A percentile compares a stretch with the other conserved stretches of the same genome.
Conservation (phyloP, 768 basidiomycete species). For the Thelephora aurantiotincta region DNA sequence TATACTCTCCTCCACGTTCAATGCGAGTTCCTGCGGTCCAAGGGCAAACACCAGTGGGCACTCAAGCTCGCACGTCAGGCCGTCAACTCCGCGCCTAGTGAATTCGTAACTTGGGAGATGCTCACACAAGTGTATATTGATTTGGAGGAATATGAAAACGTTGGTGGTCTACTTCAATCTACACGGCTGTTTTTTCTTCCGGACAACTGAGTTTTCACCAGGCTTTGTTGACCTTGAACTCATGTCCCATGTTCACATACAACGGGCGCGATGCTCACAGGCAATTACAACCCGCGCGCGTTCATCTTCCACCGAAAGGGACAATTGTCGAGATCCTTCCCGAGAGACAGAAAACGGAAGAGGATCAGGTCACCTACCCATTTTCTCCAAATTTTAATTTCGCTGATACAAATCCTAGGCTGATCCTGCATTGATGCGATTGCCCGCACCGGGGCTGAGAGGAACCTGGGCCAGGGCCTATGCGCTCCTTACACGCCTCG, state of each 20-base stretch:
- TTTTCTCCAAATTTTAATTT: background rate
- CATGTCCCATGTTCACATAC: constrained; percentile 99
- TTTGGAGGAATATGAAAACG: constrained; percentile 69
- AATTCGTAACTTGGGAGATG: constrained; percentile 99
- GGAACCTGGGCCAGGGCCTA: constrained; percentile 97
- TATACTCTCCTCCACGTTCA: constrained; percentile 92
- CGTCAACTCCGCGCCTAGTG: constrained; percentile 95
- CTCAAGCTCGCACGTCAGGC: constrained; percentile 86
- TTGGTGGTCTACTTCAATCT: constrained; percentile 8
- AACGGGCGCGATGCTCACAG: constrained; percentile 92
- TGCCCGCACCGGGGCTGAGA: constrained; percentile 86
- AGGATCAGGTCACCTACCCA: constrained; percentile 53
- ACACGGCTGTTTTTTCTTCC: background rate
- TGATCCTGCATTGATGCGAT: constrained; percentile 84
- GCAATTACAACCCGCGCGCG: constrained; percentile 59
- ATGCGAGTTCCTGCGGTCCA: constrained; percentile 83
- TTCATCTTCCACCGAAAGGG: constrained; percentile 77
- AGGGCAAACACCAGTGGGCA: constrained; percentile 80
- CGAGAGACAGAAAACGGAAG: constrained; percentile 65
- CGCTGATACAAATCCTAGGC: constrained; percentile 32
- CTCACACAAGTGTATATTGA: constrained; percentile 92
- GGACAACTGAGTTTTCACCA: constrained; percentile 6
- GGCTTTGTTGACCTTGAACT: constrained; percentile 88
- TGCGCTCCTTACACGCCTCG: constrained; percentile 76
- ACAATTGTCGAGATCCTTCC: constrained; percentile 86